Conservation (phyloP, 495 filamentous ascomycete genomes). For the Cudoniella acicularis region DNA sequence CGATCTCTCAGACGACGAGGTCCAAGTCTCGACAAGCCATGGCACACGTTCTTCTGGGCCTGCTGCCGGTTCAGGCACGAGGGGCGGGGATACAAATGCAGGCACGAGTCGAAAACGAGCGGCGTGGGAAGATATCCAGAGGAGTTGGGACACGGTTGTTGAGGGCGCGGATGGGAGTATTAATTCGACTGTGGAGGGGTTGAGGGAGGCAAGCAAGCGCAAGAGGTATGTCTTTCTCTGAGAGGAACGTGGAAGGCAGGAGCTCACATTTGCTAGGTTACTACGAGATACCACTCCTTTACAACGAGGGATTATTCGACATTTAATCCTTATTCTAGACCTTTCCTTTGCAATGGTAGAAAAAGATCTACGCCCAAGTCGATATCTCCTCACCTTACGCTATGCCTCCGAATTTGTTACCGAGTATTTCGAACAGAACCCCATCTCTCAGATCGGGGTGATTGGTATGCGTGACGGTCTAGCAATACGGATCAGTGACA, state of each 20-base stretch:
- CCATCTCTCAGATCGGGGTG: constrained; percentile 92
- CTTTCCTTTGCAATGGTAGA: constrained; percentile 90
- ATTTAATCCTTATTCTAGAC: constrained; percentile 88
- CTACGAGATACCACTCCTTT: constrained; percentile 90
- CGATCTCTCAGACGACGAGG: constrained; percentile 74
- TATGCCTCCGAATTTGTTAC: constrained; percentile 85
- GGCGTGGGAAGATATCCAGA: constrained; percentile 51
- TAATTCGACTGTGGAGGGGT: constrained; percentile 61
- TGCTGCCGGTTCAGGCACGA: constrained; percentile 13
- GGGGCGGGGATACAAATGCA: constrained; percentile 25
- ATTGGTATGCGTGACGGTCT: constrained; percentile 90
- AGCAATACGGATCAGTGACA: constrained; percentile 77
- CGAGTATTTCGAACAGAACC: constrained; percentile 98
- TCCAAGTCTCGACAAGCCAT: constrained; percentile 40
- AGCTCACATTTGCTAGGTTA: constrained; percentile 43
- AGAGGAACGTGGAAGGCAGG: too few species aligned
- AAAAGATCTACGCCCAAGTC: constrained; percentile 86
- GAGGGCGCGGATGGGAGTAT: constrained; percentile 76
- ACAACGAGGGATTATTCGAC: constrained; percentile 94
- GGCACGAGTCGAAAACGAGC: constrained; percentile 41
- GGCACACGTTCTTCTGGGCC: constrained; percentile 35
- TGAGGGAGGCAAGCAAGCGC: constrained; percentile 68
- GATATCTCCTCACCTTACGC: constrained; percentile 75
- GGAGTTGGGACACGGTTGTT: constrained; percentile 61
- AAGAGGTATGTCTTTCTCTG: constrained; percentile 60